Conservation (phyloP, 2,329 filamentous ascomycete species). For the Hypoxylon sp. region DNA sequence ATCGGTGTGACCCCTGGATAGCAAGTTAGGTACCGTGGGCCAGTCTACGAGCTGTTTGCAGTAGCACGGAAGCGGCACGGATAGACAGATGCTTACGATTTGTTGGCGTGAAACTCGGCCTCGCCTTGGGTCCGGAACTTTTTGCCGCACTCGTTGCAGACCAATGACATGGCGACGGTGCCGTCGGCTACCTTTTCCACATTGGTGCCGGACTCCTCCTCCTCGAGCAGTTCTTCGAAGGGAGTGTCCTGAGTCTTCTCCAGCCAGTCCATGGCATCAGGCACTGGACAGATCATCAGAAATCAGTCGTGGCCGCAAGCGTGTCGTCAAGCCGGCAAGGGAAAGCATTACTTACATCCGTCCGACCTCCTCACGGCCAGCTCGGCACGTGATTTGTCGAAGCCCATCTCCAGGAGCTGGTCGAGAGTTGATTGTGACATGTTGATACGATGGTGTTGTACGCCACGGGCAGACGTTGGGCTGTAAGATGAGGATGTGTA, state of each 20-base stretch:
- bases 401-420: conserved; percentile 74
- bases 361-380: conserved; percentile 85
- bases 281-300: conserved; percentile 61
- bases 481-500: conserved; percentile 28
- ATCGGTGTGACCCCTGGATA: conserved; percentile 81
- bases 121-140: conserved; percentile 82
- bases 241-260: conserved; percentile 89
- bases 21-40: background rate
- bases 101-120: conserved; percentile 89
- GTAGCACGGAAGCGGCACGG: background rate
- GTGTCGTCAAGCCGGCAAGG: background rate
- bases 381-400: conserved; percentile 82
- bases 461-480: conserved; percentile 14
- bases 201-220: conserved; percentile 59
- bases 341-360: conserved; percentile 68
- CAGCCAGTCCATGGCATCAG: conserved; percentile 92
- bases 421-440: conserved; percentile 69
- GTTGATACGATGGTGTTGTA: conserved; percentile 39
- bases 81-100: conserved; percentile 65
- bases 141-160: conserved; percentile 96
- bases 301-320: conserved; percentile 2
- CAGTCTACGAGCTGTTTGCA: background rate
- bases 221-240: conserved; percentile 78
- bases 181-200: conserved; percentile 72
- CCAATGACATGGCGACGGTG: conserved; percentile 77